Evolutionary conservation across 345 rosid genomes (phyloP), one percentile per base, ranked within the genome.

Genomic region (Dovyalis caffra): DNA sequence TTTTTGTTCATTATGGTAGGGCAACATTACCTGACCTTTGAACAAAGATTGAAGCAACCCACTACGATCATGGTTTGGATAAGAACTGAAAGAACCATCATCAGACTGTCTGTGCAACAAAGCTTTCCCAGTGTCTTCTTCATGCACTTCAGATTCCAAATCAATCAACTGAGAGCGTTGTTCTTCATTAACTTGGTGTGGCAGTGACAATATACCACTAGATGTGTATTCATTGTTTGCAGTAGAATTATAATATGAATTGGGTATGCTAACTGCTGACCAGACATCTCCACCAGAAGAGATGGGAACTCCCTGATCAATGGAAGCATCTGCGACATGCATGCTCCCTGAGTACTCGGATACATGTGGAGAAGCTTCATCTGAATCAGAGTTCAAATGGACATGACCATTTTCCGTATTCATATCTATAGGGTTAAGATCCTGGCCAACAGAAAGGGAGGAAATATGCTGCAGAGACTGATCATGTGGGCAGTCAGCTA

Each of bases 41-140:
- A 91, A 88, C 53, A 95, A 69, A 56, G 97, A 93, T 56, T 90
- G 99, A 73, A 95, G 97, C 56, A 93, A 83, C 76, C 93, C 97
- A 82, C 83, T 93, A 51, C 84, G 87, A 74, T 86, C 90, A 72
- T 81, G 90, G 82, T 80, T 84, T 66, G 88, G 85, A 84, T 83
- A 91, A 51, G 93, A 79, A 66, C 78, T 79, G 77, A 86, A 87
- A 75, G 94, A 72, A 74, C 80, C 85, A 77, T 79, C 88, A 68
- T 80, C 75, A 66, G 86, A 62, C 72, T 89, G 93, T 68, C 76
- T 74, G 51, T 77, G 92, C 71, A 87, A 80, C 82, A 87, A 78
- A 86, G 75, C 79, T 73, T 86, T 83, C 67, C 86, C 74, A 29
- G 45, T 70, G 67, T 74, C 87, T 70, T 62, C 86, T 80, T 78